Conservation (phyloP, 208 protist species). For the Trypanosoma platydactyli region DNA sequence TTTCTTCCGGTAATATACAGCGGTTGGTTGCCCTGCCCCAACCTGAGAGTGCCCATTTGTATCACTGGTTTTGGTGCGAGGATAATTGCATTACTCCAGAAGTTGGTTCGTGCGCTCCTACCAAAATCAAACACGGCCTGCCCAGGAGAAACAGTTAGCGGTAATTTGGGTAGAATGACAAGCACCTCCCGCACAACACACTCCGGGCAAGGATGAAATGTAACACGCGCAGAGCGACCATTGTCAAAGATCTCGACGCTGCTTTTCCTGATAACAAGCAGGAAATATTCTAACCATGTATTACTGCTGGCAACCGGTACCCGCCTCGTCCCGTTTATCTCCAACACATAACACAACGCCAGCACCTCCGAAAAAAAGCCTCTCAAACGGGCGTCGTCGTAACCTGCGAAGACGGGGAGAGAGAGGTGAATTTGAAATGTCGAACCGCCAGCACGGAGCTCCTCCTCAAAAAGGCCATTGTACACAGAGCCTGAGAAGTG, state of each 20-base stretch:
- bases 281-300: constrained; percentile 18
- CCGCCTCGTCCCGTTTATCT: neutral
- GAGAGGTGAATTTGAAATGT: constrained; percentile 57
- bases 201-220: constrained; percentile 15
- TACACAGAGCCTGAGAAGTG: constrained; percentile 71
- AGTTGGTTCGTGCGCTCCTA: constrained; percentile 51
- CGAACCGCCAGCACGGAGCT: constrained; percentile 40
- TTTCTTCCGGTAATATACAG: constrained; percentile 51
- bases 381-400: constrained; percentile 7
- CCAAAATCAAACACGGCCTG: constrained; percentile 27
- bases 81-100: constrained; percentile 52
- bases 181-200: constrained; percentile 30
- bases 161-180: constrained; percentile 63
- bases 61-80: constrained; percentile 34
- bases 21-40: neutral
- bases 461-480: constrained; percentile 44
- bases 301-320: neutral
- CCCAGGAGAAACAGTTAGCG: constrained; percentile 47
- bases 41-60: constrained; percentile 20
- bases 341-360: neutral
- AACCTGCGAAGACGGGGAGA: constrained; percentile 46
- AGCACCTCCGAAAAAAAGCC: constrained; percentile 6
- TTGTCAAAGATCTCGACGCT: constrained; percentile 35
- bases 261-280: constrained; percentile 36
- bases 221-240: constrained; percentile 38